Evolutionary conservation across 306 rosid species (phyloP), one percentile per base, ranked within the genome.

Genomic region (Lablab purpureus): DNA sequence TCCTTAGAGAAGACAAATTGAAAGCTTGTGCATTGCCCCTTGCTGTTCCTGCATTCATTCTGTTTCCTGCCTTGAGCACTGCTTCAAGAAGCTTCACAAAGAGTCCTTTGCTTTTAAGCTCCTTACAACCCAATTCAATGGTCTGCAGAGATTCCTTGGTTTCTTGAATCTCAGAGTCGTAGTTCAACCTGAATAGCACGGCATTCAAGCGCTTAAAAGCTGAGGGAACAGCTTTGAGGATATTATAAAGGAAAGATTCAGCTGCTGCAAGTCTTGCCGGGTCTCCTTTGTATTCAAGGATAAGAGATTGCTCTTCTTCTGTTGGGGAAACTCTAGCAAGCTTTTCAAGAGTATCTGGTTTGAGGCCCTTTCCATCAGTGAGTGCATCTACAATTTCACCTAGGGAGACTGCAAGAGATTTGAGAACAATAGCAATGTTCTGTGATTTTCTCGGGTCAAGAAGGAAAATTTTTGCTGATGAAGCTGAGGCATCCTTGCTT

Each of bases 11-110:
- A 45, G 76, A 64, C 78, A 93, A 90, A 67, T 89, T 85, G 81
- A 93, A 93, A 63, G 98, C 98, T 67, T 91, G 90, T 13, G 97
- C 98, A 79, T 93, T 91, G 15, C 98, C 98, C 75, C 98, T 78
- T 3, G 93, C 74, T 45, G 98, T 93, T 28, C 98, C 98, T 0
- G 97, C 94, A 80, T 93, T 93, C 92, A 93, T 87, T 5, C 94
- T 80, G 60, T 93, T 93, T 30, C 98, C 98, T 15, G 98, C 90
- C 75, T 93, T 93, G 47, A 93, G 97, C 14, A 91, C 84, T 40
- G 97, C 98, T 75, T 93, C 98, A 4, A 93, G 91, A 14, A 93
- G 90, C 71, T 93, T 93, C 87, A 88, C 65, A 50, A 93, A 91
- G 5, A 91, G 88, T n/a, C 94, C 93, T 40, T 88, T 45, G 11